Evolutionary conservation across 2,329 filamentous ascomycete genomes (phyloP).

Genomic region (Eurotiales sp.): DNA sequence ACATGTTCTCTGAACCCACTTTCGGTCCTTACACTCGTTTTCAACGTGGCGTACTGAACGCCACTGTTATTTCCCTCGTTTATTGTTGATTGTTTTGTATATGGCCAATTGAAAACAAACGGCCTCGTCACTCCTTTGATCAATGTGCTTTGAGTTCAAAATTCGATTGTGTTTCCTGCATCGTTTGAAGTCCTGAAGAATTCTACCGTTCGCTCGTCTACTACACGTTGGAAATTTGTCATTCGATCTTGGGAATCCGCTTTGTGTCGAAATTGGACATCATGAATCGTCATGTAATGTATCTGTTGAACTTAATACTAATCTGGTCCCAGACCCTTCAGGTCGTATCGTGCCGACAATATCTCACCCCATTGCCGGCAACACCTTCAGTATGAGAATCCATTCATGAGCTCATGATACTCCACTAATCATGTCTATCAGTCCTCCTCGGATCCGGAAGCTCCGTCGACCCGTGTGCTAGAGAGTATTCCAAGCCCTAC

Average conservation of each 20-base stretch:
- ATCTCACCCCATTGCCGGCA: conserved; percentile 2
- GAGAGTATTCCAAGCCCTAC: conserved; percentile 20
- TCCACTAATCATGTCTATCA: not conserved
- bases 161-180: not conserved
- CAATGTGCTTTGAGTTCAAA: not conserved
- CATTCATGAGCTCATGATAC: not conserved
- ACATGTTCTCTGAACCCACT: not conserved
- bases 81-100: not conserved
- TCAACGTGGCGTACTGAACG: not conserved
- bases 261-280: not conserved
- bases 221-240: not conserved
- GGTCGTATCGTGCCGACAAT: conserved; percentile 24
- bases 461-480: not conserved
- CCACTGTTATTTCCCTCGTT: not conserved
- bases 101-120: not conserved
- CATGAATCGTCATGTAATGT: conserved; percentile 22
- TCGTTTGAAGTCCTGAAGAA: not conserved
- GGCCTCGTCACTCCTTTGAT: not conserved
- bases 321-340: conserved; percentile 33
- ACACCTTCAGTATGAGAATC: not conserved
- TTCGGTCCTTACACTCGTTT: not conserved
- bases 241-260: not conserved
- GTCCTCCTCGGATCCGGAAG: not conserved
- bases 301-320: conserved; percentile 29
- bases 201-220: not conserved